Evolutionary conservation across 1,139 yeast genomes (phyloP).

Genomic region (Yarrowia galli): DNA sequence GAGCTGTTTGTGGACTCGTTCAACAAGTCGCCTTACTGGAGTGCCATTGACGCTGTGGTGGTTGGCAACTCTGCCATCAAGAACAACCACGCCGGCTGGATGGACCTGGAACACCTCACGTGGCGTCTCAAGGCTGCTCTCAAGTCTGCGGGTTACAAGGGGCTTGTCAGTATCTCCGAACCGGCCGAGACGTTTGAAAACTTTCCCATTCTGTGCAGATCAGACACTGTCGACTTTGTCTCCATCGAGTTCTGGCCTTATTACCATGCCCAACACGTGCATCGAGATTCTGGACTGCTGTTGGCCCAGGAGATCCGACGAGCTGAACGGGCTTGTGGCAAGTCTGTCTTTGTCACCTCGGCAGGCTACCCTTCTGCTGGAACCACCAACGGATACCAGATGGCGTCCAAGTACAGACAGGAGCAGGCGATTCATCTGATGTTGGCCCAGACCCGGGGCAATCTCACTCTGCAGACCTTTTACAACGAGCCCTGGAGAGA

Average conservation of each 20-base stretch:
- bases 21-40: background rate
- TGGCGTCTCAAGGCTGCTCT: conserved; percentile 17
- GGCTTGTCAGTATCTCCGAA: conserved; percentile 1
- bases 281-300: conserved; percentile 11
- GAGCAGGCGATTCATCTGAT: conserved; percentile 13
- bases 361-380: conserved; percentile 10
- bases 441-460: conserved; percentile 6
- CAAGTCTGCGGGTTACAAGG: background rate
- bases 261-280: conserved; percentile 8
- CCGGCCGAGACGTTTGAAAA: conserved; percentile 24
- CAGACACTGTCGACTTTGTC: conserved; percentile 13
- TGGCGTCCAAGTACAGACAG: conserved; percentile 10
- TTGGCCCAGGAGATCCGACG: background rate
- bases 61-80: conserved; percentile 27
- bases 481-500: conserved; percentile 26
- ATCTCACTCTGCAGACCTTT: conserved; percentile 15
- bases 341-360: conserved; percentile 2
- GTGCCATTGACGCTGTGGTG: conserved; percentile 1
- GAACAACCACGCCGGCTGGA: conserved; percentile 22
- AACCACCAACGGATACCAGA: conserved; percentile 9
- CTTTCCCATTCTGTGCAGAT: conserved; percentile 11
- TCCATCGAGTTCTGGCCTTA: conserved; percentile 20
- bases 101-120: conserved; percentile 18
- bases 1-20: conserved; percentile 7
- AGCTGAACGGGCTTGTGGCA: conserved; percentile 6